Percentiles rank a stretch among this genome's conserved stretches.
These are phyloP conservation scores for Primulina tabacum DNA, from an alignment of 257 asterid species.

Conservation along the genomic window DNA sequence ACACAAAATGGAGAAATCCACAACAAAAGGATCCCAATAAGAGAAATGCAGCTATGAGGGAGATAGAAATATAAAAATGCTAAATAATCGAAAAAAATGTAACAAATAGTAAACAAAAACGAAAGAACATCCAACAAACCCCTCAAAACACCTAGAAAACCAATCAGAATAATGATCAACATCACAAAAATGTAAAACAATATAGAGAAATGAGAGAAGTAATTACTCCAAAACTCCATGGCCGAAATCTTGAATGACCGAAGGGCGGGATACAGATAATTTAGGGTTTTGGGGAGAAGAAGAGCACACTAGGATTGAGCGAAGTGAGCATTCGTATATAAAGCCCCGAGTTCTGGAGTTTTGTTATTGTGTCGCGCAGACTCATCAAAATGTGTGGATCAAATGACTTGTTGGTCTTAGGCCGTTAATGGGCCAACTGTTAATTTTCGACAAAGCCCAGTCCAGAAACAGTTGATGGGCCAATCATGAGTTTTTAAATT, in stretches of 20 bases:
- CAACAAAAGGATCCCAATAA: neutral
- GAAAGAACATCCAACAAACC: neutral
- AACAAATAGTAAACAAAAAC: neutral
- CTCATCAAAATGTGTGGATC: neutral
- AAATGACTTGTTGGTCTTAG: neutral
- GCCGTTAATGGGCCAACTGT: neutral
- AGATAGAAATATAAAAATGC: neutral
- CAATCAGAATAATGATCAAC: neutral
- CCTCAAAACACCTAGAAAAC: neutral
- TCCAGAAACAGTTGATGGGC: neutral
- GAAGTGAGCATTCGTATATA: neutral
- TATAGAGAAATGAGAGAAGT: neutral
- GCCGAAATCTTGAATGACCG: slow-evolving; percentile 6
- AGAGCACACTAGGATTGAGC: neutral
- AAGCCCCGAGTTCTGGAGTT: neutral
- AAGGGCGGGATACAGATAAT: slow-evolving; percentile 11
- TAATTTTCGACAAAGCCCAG: neutral
- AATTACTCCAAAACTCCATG: slow-evolving; percentile 74
- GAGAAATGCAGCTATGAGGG: neutral
- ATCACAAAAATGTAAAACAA: neutral
- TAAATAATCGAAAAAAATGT: neutral
- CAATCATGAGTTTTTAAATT: neutral
- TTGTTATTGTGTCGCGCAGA: neutral
- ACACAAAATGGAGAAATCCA: neutral
- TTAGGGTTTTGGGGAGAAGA: slow-evolving; percentile 27